Base-by-base conservation (phyloP, 495 filamentous ascomycete genomes). In the Aspergillus haitiensis region DNA sequence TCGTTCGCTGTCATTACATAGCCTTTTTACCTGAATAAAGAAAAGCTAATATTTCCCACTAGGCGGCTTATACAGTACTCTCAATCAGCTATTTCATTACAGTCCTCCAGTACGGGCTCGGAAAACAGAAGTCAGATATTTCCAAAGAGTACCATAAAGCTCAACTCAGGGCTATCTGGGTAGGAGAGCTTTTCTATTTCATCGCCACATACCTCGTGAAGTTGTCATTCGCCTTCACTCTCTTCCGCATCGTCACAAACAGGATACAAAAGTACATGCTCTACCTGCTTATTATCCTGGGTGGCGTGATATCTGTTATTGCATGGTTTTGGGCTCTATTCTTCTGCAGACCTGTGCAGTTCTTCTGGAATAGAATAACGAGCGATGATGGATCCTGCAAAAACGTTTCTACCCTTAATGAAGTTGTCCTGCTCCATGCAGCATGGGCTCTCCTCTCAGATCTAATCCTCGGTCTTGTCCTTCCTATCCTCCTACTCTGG, bases 181-280 rank as follows among this genome's bases (percentile, higher is more conserved):
- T 50, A 15, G 47, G 49, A 12, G 31, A 52, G 18, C 49, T 52
- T 12, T n/a, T 52, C 7, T 52, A 52, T 33, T 36, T 52, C 32
- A 15, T 35, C 21, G n/a, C 31, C 31, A 52, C 21, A 11, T 35
- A 34, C 49, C 32, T 52, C 31, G 32, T 36, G 8, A 52, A 52
- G 32, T 9, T 52, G 31, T 52, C 49, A 15, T 52, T 52, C 21
- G 34, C 18, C 31, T 36, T 52, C 49, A 52, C 49, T 18, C 49
- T 52, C 32, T 36, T 35, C 27, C 49, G 32, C 31, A 52, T 52
- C 11, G 49, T 36, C 27, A 52, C 11, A n/a, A 36, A 16, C 27
- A 11, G n/a, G 13, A 7, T 12, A n/a, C 32, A 52, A 12, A 33
- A 6, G 9, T 13, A 35, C n/a, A 52, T 9, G 1, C 27, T 52